Evolutionary conservation across 1,284 basidiomycete genomes (phyloP).

Genomic region (Apiotrichum veenhuisii): DNA sequence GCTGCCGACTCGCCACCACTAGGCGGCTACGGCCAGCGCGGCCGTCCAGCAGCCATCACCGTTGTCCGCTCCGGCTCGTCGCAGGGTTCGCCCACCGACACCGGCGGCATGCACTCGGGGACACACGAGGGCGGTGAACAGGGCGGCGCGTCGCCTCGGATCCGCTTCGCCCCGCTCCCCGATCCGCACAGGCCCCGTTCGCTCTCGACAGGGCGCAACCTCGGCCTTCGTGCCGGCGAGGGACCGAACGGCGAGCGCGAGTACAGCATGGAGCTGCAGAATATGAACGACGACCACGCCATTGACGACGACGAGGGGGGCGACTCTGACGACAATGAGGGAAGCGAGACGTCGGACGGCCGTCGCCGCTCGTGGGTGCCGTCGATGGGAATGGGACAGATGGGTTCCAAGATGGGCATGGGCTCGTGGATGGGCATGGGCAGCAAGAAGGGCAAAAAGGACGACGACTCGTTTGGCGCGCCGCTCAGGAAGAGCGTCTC

Average conservation of each 20-base stretch:
- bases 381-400: constrained; percentile 19
- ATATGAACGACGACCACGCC: constrained; percentile 26
- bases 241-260: constrained; percentile 16
- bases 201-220: constrained; percentile 41
- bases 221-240: constrained; percentile 19
- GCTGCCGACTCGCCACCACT: background rate
- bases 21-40: background rate
- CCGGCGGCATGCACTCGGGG: background rate
- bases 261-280: constrained; percentile 15
- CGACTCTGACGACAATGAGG: constrained; percentile 31
- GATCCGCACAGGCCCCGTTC: constrained; percentile 44
- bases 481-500: constrained; percentile 44
- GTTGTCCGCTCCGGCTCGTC: background rate
- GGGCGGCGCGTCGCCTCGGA: constrained; percentile 19
- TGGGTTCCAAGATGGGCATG: constrained; percentile 8
- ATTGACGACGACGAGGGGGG: constrained; percentile 29
- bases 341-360: constrained; percentile 18
- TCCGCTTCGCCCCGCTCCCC: constrained; percentile 49
- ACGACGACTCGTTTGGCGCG: constrained; percentile 26
- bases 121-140: background rate
- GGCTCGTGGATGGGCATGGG: constrained; percentile 35
- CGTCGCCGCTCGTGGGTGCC: constrained; percentile 19
- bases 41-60: constrained; percentile 3
- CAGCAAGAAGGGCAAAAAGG: constrained; percentile 37
- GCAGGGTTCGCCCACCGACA: background rate